Conservation (phyloP, 1,284 basidiomycete species). For the Mycena sp. region DNA sequence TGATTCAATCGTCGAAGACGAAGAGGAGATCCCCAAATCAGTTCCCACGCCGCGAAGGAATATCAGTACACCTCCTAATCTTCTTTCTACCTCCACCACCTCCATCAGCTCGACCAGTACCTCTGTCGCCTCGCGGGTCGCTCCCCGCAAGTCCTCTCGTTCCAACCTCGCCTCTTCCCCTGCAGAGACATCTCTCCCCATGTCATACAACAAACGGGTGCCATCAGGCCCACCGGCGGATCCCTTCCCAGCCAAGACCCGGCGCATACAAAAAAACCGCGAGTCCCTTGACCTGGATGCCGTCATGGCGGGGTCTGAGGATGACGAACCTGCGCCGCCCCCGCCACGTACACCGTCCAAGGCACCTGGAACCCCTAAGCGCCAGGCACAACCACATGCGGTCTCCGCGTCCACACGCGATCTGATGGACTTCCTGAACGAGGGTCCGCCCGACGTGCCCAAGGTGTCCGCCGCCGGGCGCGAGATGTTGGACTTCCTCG, state of each 20-base stretch:
- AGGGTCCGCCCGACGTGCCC: conserved; percentile 62
- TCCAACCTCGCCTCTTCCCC: conserved; percentile 21
- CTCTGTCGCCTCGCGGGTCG: conserved; percentile 25
- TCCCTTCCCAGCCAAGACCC: conserved; percentile 54
- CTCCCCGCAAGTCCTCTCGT: conserved; percentile 30
- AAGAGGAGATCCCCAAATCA: conserved; percentile 48
- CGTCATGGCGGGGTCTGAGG: conserved; percentile 73
- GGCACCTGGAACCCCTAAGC: conserved; percentile 24
- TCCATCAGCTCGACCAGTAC: conserved; percentile 28
- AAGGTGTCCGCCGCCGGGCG: conserved; percentile 34
- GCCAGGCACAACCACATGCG: conserved; percentile 8
- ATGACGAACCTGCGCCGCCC: conserved; percentile 51
- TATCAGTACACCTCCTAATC: conserved; percentile 19
- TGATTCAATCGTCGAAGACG: conserved; percentile 69
- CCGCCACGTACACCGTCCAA: conserved; percentile 31
- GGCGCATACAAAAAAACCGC: conserved; percentile 61
- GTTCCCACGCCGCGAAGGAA: conserved; percentile 38
- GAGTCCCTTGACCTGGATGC: conserved; percentile 81
- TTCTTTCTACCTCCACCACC: conserved; percentile 28
- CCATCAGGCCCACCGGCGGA: conserved; percentile 28
- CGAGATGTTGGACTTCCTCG: conserved; percentile 43
- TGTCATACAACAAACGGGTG: conserved; percentile 24
- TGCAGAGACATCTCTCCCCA: conserved; percentile 26
- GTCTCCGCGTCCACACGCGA: conserved; percentile 64
- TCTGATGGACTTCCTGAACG: conserved; percentile 72